Evolutionary conservation across 228 moss, liverwort and hornwort genomes (phyloP), one percentile per base, ranked within the genome.

Genomic region (Sphagnum magellanicum): DNA sequence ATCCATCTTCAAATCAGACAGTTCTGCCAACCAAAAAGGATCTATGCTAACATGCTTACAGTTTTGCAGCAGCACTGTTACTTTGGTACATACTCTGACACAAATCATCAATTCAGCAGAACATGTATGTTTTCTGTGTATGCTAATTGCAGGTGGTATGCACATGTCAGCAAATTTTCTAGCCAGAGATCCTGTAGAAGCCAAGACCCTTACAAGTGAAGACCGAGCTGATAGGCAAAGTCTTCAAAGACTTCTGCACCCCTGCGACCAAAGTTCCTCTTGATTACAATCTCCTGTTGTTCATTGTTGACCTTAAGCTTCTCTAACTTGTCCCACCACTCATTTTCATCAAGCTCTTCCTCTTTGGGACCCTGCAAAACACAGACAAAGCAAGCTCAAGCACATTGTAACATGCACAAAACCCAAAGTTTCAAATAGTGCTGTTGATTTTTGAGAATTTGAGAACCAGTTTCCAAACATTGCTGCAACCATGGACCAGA

Each of bases 281-380:
- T 92, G 63, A 98, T 90, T 50, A 98, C 84, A 68, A 94, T 90
- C 78, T 98, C 98, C 78, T 94, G 89, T 76, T 87, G 89, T 80
- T 94, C 90, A 15, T 84, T 74, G 59, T 79, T 80, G 49, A 81
- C 73, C 71, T 88, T 92, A 58, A 94, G 75, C 68, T 84, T 88
- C 77, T 90, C 82, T 71, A 98, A 71, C 67, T 88, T 85, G 65
- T 90, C 84, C 98, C 92, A 92, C 98, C 98, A 98, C 81, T 89
- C 90, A 72, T 89, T 85, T 76, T 92, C 85, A 77, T 92, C 85
- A 51, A 98, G 51, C 6, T 67, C 74, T 69, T 98, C 98, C 70
- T 79, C 86, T 75, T 88, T 81, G 13, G 97, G 87, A 59, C 93
- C 91, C 97, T 98, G 89, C 66, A 32, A 73, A 50, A 72, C 59